Evolutionary conservation across 495 filamentous ascomycete genomes (phyloP), one percentile per base, ranked within the genome.

Genomic region (Hyphodiscus hymeniophilus): DNA sequence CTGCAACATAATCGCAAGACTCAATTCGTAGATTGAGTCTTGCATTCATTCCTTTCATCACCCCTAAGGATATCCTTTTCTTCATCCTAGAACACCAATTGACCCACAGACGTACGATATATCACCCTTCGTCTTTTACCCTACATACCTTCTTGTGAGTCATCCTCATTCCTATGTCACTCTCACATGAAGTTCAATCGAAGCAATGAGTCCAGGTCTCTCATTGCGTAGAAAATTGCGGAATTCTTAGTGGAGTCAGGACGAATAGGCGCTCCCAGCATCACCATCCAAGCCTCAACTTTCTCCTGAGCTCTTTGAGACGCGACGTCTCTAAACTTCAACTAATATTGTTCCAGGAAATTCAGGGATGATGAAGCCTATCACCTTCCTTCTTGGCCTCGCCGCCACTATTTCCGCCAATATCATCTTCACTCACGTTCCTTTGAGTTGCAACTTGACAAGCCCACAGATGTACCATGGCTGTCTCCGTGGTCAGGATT

Each of bases 401-500:
- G 50, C 46, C 13, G 54, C 44, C 44, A 33, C 56, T 13, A 20
- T 44, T n/a, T 41, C 52, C 15, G 63, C 57, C 15, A 70, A 68
- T 30, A 68, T 70, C 32, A 63, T 64, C 18, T 64, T 70, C 51
- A 60, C 55, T 18, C 58, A 64, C 48, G 58, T 66, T 7, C 55
- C 59, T n/a, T 51, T 68, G 18, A 57, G 30, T 24, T 70, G 67
- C 47, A 48, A 63, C 48, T 24, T 36, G 15, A 56, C 31, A 10
- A 49, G 47, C 16, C 43, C 52, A 0, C 18, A 51, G 24, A 54
- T 54, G 31, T 60, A 59, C 40, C 55, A 54, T 33, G 61, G 58
- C 26, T 70, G 67, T 44, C 57, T 70, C 17, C 56, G 59, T 20
- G 66, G 66, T 23, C 68, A 69, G 54, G 33, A 47, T 17, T 70